phyloP scores from a whole-genome alignment of 2,329 filamentous ascomycete species.

The Xylariales sp. region DNA sequence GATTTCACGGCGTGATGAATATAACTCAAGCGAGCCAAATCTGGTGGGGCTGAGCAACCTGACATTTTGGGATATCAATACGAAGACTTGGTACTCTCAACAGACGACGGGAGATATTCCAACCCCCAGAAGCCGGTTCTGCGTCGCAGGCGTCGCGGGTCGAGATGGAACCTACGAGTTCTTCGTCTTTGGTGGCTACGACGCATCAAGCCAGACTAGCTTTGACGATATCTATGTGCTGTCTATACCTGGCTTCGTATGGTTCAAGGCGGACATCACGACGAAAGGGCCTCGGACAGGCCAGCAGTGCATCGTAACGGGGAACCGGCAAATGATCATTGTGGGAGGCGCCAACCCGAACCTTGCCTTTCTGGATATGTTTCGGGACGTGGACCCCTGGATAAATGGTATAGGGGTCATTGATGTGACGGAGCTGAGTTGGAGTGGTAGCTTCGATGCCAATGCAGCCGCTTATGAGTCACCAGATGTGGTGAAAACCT shows the following conservation, averaged over 20 bases:
- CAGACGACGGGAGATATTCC: conserved; percentile 10
- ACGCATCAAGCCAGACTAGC: not conserved
- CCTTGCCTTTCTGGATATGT: not conserved
- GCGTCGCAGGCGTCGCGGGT: conserved; percentile 2
- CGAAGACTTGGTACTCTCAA: conserved; percentile 8
- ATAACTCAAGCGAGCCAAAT: not conserved
- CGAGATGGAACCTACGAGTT: conserved; percentile 6
- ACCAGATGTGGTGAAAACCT: conserved; percentile 1
- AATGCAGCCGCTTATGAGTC: conserved; percentile 3
- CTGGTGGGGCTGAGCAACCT: conserved; percentile 1
- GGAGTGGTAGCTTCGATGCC: conserved; percentile 5
- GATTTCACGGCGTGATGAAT: not conserved
- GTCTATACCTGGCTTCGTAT: conserved; percentile 11
- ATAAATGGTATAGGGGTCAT: conserved; percentile 7
- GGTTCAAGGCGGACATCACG: conserved; percentile 7
- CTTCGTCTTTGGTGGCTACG: conserved; percentile 10
- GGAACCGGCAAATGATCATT: conserved; percentile 8
- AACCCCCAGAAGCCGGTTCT: conserved; percentile 5
- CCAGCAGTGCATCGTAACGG: conserved; percentile 4
- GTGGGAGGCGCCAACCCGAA: conserved; percentile 6
- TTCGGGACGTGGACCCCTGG: conserved; percentile 7
- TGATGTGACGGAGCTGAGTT: conserved; percentile 3
- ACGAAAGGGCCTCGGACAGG: conserved; percentile 1
- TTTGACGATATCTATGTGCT: conserved; percentile 9
- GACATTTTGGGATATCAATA: conserved; percentile 9